Base-by-base conservation (phyloP, 2,329 filamentous ascomycete species). In the Neopestalotiopsis sp. region DNA sequence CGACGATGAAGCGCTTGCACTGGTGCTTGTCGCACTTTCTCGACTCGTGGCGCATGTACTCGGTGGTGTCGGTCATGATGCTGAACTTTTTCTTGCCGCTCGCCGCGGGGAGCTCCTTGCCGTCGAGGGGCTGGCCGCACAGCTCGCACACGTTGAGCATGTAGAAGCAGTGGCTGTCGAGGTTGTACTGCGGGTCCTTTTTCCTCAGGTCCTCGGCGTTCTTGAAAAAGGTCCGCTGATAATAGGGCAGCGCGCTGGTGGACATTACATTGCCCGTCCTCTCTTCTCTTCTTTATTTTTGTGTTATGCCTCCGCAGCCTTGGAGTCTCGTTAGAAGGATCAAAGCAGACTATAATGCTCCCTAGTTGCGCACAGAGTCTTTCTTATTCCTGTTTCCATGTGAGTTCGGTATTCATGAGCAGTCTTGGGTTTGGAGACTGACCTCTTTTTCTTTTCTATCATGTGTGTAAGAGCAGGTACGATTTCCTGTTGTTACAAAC, bases 131-230 rank as follows among this genome's bases (percentile, higher is more conserved):
- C 32, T 38, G 65, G 28, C 53, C 56, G 65, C 65, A 67, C 17
- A 67, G 38, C 65, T 67, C 65, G 56, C 65, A 67, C 7, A 67
- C 65, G 53, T 67, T 67, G 34, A 67, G 56, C 65, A 67, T 67
- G 56, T 67, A 67, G 38, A 56, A 67, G 56, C 65, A 67, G 56
- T 61, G 58, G 32, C 61, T 42, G 32, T 45, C 65, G 30, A 67
- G 30, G 56, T 67, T n/a, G 34, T 61, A 67, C 7, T 40, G 32
- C 34, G 65, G 65, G 17, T 67, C 65, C 20, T 61, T 59, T 12
- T 32, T n/a, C 28, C 30, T 42, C 42, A 67, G 32, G 13, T 67
- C 65, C 14, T 67, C 65, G 56, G 65, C 30, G n/a, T 40, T 61
- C n/a, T 34, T 61, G 56, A 38, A 67, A 32, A 61, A 67, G 32